Base-by-base conservation (phyloP, 495 filamentous ascomycete genomes). In the Penicillium coprophilum region DNA sequence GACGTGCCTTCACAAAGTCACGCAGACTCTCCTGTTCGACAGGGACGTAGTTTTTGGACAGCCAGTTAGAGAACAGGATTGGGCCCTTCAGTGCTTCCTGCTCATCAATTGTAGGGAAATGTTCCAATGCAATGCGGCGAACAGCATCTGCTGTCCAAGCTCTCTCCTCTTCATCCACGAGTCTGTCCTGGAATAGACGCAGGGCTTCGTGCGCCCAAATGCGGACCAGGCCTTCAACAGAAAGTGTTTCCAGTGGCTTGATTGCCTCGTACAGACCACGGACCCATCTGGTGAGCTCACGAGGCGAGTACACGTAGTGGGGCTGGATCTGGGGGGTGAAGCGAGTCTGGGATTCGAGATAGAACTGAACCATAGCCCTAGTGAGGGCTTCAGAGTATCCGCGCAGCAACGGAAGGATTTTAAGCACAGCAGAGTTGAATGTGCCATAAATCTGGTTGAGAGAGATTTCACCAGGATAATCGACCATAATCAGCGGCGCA, bases 161-260 rank as follows among this genome's bases (percentile, higher is more conserved):
- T 55, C 95, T 85, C 74, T 99, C 94, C 4, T 97, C 91, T 66
- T 99, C 94, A 2, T 81, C 84, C 46, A 99, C 91, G 31, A 99
- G 79, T 72, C 94, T 87, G 77, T 99, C 94, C 64, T 96, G 91
- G 82, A 99, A 99, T 38, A 99, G 82, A 28, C 94, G 87, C 17
- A 97, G 76, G 31, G 94, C 94, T 70, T 99, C 94, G 63, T 99
- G 94, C 3, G 94, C 94, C 94, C 94, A 99, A 59, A 99, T 96
- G 28, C 94, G 85, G 27, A 99, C 89, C 31, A 99, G 81, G 2
- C 95, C 95, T 69, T 99, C 94, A 11, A 97, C 75, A 12, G 88
- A 80, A 36, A 99, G 77, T 8, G 73, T 89, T 70, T 99, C 94
- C 2, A 97, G 82, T 10, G 94, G 95, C 57, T 87, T 85, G 64